A percentile compares a stretch with the other conserved stretches of the same genome.
These are phyloP conservation scores for Vachellia collinsii DNA, from an alignment of 306 rosid species.

Conservation along the genomic window DNA sequence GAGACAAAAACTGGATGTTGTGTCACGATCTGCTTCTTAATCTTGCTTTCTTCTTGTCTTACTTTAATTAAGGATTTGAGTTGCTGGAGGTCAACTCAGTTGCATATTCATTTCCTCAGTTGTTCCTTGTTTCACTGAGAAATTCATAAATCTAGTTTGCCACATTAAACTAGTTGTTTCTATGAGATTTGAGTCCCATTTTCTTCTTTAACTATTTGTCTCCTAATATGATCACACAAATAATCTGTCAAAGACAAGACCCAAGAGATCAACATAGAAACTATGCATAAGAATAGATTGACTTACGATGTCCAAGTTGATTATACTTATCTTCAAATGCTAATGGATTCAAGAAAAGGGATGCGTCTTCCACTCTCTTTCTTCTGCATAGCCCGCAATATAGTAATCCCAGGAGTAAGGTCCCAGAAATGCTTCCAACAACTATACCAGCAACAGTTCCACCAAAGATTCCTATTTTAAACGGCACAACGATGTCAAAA, in stretches of 20 bases:
- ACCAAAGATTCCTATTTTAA: constrained; percentile 54
- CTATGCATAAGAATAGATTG: not conserved
- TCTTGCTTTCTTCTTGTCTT: not conserved
- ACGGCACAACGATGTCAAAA: constrained; percentile 44
- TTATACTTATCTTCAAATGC: constrained; percentile 40
- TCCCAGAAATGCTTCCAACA: constrained; percentile 56
- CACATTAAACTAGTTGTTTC: not conserved
- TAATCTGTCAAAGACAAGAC: not conserved
- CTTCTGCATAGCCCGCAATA: constrained; percentile 47
- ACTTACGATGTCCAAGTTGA: constrained; percentile 48
- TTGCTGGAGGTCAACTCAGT: not conserved
- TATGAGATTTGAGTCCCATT: not conserved
- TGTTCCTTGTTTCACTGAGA: not conserved
- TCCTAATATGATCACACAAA: not conserved
- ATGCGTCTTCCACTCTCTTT: constrained; percentile 46
- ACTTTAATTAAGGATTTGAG: not conserved
- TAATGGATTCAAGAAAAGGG: constrained; percentile 38
- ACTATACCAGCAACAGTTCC: constrained; percentile 58
- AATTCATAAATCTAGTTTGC: not conserved
- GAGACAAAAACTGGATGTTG: not conserved
- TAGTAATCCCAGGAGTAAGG: constrained; percentile 43
- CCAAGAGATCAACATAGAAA: not conserved
- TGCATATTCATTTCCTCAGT: not conserved
- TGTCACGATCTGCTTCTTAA: not conserved
- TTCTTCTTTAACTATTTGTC: not conserved